Evolutionary conservation across 352 stramenopile species (phyloP).

Genomic region (Pythium catenulatum): DNA sequence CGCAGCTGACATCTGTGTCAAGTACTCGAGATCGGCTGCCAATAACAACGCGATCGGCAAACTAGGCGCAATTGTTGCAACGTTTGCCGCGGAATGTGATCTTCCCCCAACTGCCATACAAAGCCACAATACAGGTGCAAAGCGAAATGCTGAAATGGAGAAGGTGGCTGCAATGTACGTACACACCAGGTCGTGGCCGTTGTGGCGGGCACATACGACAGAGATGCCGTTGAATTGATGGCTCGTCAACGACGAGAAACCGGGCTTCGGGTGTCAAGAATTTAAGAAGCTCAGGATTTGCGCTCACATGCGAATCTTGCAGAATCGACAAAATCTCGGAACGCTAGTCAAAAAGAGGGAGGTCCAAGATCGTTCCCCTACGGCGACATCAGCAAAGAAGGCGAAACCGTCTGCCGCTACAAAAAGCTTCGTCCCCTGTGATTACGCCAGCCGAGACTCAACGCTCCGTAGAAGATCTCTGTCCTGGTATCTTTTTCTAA

Average conservation of each 20-base stretch:
- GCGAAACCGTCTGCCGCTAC: too few relatives aligned
- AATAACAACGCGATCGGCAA: not conserved
- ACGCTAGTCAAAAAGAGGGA: too few relatives aligned
- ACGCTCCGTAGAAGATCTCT: too few relatives aligned
- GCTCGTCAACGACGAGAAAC: conserved; percentile 1
- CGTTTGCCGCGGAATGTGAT: conserved; percentile 13
- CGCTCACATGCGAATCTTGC: not conserved
- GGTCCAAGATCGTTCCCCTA: too few relatives aligned
- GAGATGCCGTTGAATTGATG: not conserved
- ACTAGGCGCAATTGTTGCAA: not conserved
- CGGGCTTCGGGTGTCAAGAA: not conserved
- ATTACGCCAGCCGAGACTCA: too few relatives aligned
- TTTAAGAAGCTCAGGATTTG: conserved; percentile 24
- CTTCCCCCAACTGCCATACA: not conserved
- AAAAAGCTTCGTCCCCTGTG: too few relatives aligned
- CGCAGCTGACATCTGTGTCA: not conserved
- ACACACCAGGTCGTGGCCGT: not conserved
- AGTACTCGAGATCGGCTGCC: not conserved
- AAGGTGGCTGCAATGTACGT: conserved; percentile 14
- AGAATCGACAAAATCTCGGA: not conserved
- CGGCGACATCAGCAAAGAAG: too few relatives aligned
- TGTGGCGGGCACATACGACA: not conserved
- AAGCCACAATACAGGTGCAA: not conserved
- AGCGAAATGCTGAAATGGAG: not conserved
- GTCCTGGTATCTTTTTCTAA: too few relatives aligned